phyloP scores from a whole-genome alignment of 495 filamentous ascomycete genomes.

The Penicillium odoratum region DNA sequence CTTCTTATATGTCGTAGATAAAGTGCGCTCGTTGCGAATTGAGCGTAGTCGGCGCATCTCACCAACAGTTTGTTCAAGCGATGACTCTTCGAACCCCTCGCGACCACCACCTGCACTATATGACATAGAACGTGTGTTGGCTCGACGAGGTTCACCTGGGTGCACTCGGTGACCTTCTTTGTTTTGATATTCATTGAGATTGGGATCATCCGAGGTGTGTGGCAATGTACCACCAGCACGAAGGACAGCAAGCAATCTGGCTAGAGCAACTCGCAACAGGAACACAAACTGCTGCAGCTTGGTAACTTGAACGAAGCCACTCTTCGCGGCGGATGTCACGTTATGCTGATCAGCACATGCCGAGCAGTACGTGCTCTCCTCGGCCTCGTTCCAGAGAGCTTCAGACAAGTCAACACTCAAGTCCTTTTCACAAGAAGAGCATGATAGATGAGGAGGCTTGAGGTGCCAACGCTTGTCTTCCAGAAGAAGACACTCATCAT shows the following conservation, averaged over 20 bases:
- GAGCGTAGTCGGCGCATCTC: conserved; percentile 90
- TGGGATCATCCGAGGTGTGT: conserved; percentile 72
- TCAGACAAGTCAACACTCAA: conserved; percentile 62
- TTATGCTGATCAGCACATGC: conserved; percentile 58
- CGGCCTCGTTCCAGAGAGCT: conserved; percentile 64
- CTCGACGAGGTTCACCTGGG: conserved; percentile 49
- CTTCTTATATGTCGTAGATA: conserved; percentile 88
- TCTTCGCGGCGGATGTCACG: conserved; percentile 47
- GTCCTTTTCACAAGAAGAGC: conserved; percentile 71
- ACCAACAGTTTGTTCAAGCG: conserved; percentile 93
- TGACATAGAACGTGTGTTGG: conserved; percentile 72
- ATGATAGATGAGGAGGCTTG: conserved; percentile 66
- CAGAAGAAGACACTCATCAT: conserved; percentile 81
- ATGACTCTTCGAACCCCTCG: conserved; percentile 63
- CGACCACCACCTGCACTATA: conserved; percentile 57
- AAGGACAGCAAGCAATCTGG: conserved; percentile 83
- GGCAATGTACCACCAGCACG: conserved; percentile 77
- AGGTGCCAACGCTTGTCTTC: conserved; percentile 81
- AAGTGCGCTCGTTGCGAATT: conserved; percentile 87
- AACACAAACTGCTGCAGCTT: conserved; percentile 94
- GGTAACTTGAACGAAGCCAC: conserved; percentile 64
- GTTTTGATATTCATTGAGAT: conserved; percentile 64
- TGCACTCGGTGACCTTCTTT: conserved; percentile 60
- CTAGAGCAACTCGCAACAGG: conserved; percentile 85
- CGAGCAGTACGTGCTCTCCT: conserved; percentile 66